Percentiles rank a stretch among this genome's conserved stretches.
These are phyloP conservation scores for Alnus rubra DNA, from an alignment of 306 rosid species.

Conservation along the genomic window DNA sequence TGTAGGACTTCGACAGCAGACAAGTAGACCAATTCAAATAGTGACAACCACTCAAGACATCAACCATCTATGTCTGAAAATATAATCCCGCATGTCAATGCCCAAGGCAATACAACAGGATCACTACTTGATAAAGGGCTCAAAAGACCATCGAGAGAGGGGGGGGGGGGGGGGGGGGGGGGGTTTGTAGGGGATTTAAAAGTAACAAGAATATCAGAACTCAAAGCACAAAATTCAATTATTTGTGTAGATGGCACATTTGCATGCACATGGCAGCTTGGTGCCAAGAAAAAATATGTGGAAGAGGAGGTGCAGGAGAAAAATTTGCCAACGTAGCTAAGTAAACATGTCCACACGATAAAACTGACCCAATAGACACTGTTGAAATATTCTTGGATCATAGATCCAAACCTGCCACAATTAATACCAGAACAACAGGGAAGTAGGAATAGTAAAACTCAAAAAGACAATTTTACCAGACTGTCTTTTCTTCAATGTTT, in stretches of 20 bases:
- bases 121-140: not conserved
- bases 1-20: not conserved
- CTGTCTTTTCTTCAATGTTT: conserved; percentile 84
- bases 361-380: not conserved
- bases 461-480: conserved; percentile 45
- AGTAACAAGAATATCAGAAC: not conserved
- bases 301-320: not conserved
- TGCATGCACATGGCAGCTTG: not conserved
- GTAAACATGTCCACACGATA: not conserved
- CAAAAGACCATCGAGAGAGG: not conserved
- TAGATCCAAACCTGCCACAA: conserved; percentile 21
- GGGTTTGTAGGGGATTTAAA: not conserved
- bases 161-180: no score
- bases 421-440: conserved; percentile 13
- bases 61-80: not conserved
- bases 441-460: not conserved
- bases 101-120: not conserved
- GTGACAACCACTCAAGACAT: not conserved
- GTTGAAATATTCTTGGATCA: not conserved
- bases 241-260: not conserved
- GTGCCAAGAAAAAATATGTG: not conserved
- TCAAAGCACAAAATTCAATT: not conserved
- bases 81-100: not conserved
- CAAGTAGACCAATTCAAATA: not conserved
- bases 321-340: not conserved